Evolutionary conservation across 2,329 filamentous ascomycete species (phyloP).

Genomic region (Rachicladosporium sp.): DNA sequence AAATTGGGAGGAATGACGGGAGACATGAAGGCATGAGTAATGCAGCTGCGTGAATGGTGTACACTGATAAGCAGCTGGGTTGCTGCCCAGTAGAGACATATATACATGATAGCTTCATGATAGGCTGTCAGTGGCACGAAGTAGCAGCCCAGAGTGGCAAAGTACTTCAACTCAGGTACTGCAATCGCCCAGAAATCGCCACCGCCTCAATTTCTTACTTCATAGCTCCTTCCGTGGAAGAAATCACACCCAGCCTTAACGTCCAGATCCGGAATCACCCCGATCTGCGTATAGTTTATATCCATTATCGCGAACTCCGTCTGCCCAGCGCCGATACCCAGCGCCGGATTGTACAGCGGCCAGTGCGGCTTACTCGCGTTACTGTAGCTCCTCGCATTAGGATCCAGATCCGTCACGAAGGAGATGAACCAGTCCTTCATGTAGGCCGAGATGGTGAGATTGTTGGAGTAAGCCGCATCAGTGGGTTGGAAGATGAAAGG

Average conservation of each 20-base stretch:
- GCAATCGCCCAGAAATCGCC: too few relatives aligned
- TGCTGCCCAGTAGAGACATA: too few relatives aligned
- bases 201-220: conserved; percentile 9
- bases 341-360: conserved; percentile 15
- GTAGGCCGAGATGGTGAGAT: conserved; percentile 21
- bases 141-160: too few relatives aligned
- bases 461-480: conserved; percentile 11
- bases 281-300: conserved; percentile 15
- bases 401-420: conserved; percentile 24
- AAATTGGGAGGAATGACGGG: too few relatives aligned
- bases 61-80: too few relatives aligned
- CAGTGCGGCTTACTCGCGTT: conserved; percentile 15
- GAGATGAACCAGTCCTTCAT: conserved; percentile 24
- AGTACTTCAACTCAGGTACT: too few relatives aligned
- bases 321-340: conserved; percentile 1
- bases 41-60: too few relatives aligned
- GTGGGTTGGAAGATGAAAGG: conserved; percentile 12
- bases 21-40: too few relatives aligned
- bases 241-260: conserved; percentile 14
- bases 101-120: too few relatives aligned
- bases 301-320: conserved; percentile 11
- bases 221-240: conserved; percentile 14
- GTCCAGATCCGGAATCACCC: conserved; percentile 12
- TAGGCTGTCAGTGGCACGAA: too few relatives aligned
- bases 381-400: conserved; percentile 14